Evolutionary conservation across 345 rosid species (phyloP), one percentile per base, ranked within the genome.

Genomic region (Salix purpurea): DNA sequence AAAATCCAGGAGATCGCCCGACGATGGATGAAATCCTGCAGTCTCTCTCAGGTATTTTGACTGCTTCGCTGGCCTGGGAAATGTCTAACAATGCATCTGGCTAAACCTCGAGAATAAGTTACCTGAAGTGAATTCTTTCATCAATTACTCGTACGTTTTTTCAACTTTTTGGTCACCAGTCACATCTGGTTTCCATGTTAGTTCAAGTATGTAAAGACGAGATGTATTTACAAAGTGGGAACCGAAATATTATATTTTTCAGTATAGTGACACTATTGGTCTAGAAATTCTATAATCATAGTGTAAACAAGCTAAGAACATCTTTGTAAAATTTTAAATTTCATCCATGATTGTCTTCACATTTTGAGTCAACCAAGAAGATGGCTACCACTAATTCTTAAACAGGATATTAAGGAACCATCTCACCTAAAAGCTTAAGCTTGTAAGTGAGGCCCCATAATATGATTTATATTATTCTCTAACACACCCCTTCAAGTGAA

Each of bases 1-100:
- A 79, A 79, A 83, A 90, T 82, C 92, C 91, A 23, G 34, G 82
- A 21, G 82, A 64, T 70, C 97, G 97, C 23, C 98, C 97, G 58
- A 72, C 85, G 64, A 92, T 87, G 93, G 93, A 85, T 74, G 91
- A 92, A 67, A 78, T 88, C 46, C 83, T 78, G 71, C 78, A 78
- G 72, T 83, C 89, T 78, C 82, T 92, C 34, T 83, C 90, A 8
- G 82, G 84, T 79, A 86, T 89, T 81, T 75, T 87, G 79, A 78
- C 81, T 2, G 34, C 87, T 62, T 84, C 89, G 1, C 71, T 75
- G 60, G 70, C 76, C 16, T 81, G 82, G 86, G 88, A 87, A 71
- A 81, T 44, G 32, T 83, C 90, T 24, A 72, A 58, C 39, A 18
- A 37, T 60, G 24, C 13, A n/a, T 79, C 70, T 24, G 40, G 37